Percentiles rank a stretch among this genome's conserved stretches.
Evolutionary conservation across 345 rosid genomes (phyloP).

Genomic region (Hibiscus mutabilis): DNA sequence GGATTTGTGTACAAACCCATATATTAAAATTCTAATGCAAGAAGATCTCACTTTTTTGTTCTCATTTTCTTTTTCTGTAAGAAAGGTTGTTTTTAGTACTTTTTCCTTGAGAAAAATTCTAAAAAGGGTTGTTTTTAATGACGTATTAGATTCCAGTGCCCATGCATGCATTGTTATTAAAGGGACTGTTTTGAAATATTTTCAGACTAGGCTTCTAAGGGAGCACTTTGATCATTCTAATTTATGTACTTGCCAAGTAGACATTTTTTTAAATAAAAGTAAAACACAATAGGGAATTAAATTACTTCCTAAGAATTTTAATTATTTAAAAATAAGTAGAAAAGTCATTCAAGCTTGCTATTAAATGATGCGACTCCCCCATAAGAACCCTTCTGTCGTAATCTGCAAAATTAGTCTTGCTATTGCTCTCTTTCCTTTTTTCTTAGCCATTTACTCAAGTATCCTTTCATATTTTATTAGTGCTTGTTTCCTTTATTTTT

Average conservation of each 20-base stretch:
- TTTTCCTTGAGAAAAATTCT: background rate
- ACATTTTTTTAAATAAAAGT: background rate
- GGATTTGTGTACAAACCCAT: background rate
- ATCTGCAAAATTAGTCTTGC: background rate
- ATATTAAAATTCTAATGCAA: background rate
- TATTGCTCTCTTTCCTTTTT: background rate
- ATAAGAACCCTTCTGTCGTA: background rate
- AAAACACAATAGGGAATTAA: background rate
- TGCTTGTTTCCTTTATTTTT: slow-evolving; percentile 1
- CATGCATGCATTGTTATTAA: background rate
- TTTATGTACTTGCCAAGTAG: background rate
- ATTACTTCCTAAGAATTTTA: background rate
- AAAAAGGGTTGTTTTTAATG: background rate
- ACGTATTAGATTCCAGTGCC: background rate
- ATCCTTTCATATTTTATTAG: background rate
- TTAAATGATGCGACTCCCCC: background rate
- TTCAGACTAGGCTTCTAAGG: background rate
- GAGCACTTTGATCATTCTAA: background rate
- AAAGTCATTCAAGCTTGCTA: background rate
- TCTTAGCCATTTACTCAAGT: background rate
- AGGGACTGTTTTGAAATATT: background rate
- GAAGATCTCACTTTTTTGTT: background rate
- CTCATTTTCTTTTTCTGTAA: background rate
- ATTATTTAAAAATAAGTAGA: background rate
- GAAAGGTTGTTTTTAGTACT: background rate